Base-by-base conservation (phyloP, 495 filamentous ascomycete genomes). In the Podospora didyma region DNA sequence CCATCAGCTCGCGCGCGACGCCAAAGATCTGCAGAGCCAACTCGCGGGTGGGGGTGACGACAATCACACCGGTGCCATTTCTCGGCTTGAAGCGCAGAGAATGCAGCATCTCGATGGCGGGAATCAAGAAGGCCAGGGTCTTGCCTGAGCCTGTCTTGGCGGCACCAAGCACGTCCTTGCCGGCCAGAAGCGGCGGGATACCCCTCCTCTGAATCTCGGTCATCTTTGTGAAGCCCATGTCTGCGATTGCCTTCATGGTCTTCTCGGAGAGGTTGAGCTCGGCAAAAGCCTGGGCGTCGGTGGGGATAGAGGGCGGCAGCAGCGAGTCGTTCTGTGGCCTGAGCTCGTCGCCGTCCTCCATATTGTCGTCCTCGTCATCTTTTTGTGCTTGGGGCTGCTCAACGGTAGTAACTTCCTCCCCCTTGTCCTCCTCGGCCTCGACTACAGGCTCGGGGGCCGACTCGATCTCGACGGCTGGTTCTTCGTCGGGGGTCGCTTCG, bases 141-240 rank as follows among this genome's bases (percentile, higher is more conserved):
- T 98, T 98, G 64, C 94, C 94, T 16, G 89, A 93, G 9, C 94
- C 94, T 0, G 94, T 98, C 78, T 98, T 97, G 37, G 94, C 94
- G 24, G 94, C 94, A 61, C 95, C 94, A 24, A 98, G 82, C 24
- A 98, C 91, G 75, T 98, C 94, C 67, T 87, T 85, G 67, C 94
- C 94, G 39, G 92, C 90, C 57, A 97, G 78, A 20, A 94, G 73
- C 6, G 92, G 90, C 2, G 94, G 93, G 42, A 97, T 96, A 6
- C 86, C 89, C 58, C 89, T 80, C 56, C 86, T 82, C 69, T 98
- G 94, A 58, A 98, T 96, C 69, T 96, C 91, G 1, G 94, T 97
- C 94, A 98, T 96, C 17, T 81, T 90, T 65, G 89, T 85, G 69
- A 97, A 97, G 5, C 86, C 86, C 92, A 98, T 96, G 20, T 87